Evolutionary conservation across 192 early-diverging fungal genomes (phyloP).

Genomic region (Coemansia sp.): DNA sequence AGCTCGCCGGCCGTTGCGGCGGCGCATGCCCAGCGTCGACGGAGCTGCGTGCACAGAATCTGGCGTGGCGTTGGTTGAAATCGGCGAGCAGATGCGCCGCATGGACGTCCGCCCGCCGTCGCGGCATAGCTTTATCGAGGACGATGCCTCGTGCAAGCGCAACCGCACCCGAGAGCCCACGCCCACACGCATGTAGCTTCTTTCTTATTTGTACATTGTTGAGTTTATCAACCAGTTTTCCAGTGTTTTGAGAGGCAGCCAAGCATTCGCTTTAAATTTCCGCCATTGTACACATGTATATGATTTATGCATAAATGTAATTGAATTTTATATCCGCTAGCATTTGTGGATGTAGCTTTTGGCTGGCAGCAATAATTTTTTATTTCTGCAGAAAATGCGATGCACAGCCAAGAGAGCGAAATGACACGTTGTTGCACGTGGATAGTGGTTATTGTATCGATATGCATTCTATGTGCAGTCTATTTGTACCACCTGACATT

Average conservation of each 20-base stretch:
- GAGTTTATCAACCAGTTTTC: neutral
- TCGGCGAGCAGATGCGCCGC: conserved; percentile 45
- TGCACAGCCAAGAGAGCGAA: neutral
- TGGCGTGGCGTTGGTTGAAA: conserved; percentile 22
- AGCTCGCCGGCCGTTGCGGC: conserved; percentile 1
- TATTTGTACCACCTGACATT: neutral
- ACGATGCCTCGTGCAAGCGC: conserved; percentile 34
- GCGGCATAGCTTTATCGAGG: neutral
- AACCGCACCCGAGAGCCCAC: conserved; percentile 41
- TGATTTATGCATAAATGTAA: neutral
- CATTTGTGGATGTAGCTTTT: neutral
- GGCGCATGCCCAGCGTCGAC: neutral
- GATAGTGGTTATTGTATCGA: neutral
- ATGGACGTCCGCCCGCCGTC: conserved; percentile 21
- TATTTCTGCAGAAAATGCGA: no score
- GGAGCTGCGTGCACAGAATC: neutral
- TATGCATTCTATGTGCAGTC: neutral
- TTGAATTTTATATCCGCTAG: no score
- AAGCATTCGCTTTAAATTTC: neutral
- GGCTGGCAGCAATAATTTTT: neutral
- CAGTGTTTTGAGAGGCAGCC: no score
- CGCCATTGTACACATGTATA: neutral
- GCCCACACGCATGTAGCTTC: conserved; percentile 23
- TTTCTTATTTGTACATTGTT: neutral
- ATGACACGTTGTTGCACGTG: neutral